A percentile compares a stretch with the other conserved stretches of the same genome.
Conservation (phyloP, 129 eudicot genomes). For the Kitagawia praeruptora region DNA sequence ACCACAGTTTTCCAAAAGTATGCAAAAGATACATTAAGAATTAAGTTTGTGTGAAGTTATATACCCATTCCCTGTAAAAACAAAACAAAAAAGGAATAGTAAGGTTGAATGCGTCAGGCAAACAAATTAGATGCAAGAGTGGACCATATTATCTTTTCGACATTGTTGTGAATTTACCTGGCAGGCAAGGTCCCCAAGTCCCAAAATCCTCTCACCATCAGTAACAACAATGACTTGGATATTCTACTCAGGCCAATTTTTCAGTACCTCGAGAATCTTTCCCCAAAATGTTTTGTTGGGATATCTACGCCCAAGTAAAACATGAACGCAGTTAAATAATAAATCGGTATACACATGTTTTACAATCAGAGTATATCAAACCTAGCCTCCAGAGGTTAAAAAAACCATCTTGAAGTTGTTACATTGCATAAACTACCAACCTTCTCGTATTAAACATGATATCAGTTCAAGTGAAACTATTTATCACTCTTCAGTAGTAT, state of each 20-base stretch:
- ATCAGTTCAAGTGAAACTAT: too few species aligned
- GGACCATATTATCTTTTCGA: neutral
- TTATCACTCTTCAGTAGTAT: too few species aligned
- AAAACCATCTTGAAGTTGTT: too few species aligned
- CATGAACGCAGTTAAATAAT: too few species aligned
- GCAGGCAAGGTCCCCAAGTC: slow-evolving; percentile 91
- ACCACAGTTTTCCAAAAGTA: neutral
- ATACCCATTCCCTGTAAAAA: slow-evolving; percentile 66
- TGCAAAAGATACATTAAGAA: neutral
- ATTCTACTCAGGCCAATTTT: slow-evolving; percentile 77
- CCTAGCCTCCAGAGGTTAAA: too few species aligned
- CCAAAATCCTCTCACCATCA: slow-evolving; percentile 91
- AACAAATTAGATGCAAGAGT: neutral
- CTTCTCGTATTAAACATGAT: too few species aligned
- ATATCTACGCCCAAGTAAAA: too few species aligned
- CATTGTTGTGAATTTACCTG: slow-evolving; percentile 37
- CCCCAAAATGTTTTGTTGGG: slow-evolving; percentile 31
- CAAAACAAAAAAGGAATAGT: neutral
- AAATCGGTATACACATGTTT: too few species aligned
- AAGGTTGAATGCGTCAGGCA: neutral
- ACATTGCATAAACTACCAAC: too few species aligned
- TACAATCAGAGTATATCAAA: too few species aligned
- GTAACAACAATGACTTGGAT: slow-evolving; percentile 92
- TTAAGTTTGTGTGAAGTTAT: neutral
- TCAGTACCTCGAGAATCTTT: slow-evolving; percentile 76